Evolutionary conservation across 805 yeast species (phyloP).

Genomic region (Candida yuanshanica): DNA sequence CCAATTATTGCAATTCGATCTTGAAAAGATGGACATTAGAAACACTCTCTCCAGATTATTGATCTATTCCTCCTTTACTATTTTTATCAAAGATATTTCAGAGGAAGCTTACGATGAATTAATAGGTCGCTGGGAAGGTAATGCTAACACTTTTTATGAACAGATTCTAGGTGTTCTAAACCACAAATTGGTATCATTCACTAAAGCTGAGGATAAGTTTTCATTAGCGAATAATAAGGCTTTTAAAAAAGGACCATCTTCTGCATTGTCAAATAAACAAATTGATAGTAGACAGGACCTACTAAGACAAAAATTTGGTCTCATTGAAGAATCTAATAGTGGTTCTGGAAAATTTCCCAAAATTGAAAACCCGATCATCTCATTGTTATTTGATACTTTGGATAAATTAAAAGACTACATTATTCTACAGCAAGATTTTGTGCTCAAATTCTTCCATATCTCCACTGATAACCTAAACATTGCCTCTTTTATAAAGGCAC

Average conservation of each 20-base stretch:
- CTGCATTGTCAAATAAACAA: slow-evolving; percentile 1
- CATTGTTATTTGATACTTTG: slow-evolving; percentile 14
- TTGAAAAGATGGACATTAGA: slow-evolving; percentile 21
- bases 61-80: slow-evolving; percentile 41
- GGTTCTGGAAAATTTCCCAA: slow-evolving; percentile 3
- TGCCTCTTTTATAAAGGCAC: slow-evolving; percentile 25
- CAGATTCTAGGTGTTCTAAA: slow-evolving; percentile 25
- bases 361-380: slow-evolving; percentile 3
- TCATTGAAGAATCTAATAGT: slow-evolving; percentile 5
- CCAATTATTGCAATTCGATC: slow-evolving; percentile 23
- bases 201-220: slow-evolving; percentile 12
- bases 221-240: slow-evolving; percentile 14
- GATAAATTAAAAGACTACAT: slow-evolving; percentile 33
- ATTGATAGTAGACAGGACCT: slow-evolving; percentile 12
- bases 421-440: slow-evolving; percentile 33
- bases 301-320: slow-evolving; percentile 18
- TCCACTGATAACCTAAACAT: slow-evolving; percentile 28
- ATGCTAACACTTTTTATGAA: slow-evolving; percentile 30
- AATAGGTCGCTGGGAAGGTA: slow-evolving; percentile 34
- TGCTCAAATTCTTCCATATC: slow-evolving; percentile 37
- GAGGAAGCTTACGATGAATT: slow-evolving; percentile 39
- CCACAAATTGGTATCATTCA: slow-evolving; percentile 20
- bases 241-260: slow-evolving; percentile 3
- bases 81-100: slow-evolving; percentile 57
- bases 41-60: slow-evolving; percentile 31